Base-by-base conservation (phyloP, 139 green algal species). In the Chlamydomonas applanata region DNA sequence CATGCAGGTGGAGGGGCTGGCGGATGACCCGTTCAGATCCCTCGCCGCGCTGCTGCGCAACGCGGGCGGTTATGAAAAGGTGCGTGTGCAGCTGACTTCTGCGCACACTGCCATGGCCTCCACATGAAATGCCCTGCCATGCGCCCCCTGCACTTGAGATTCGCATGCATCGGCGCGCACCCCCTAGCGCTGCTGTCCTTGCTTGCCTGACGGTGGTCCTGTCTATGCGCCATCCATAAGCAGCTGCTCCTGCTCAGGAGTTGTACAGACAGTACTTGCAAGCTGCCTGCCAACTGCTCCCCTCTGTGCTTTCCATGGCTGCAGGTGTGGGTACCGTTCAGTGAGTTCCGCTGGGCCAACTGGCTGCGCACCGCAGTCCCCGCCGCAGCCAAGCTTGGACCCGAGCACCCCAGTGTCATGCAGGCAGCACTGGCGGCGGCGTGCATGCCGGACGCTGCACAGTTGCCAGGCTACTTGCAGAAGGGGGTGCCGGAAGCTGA, bases 291-390 rank as follows among this genome's bases (percentile, higher is more conserved):
- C 22, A 19, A 29, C 29, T 35, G 59, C 30, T 66, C n/a, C 24
- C 17, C 3, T 11, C 59, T 25, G 59, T 35, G n/a, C 7, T 49
- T 66, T 19, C 59, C 4, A 22, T 66, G 9, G 3, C 17, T 35
- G n/a, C 24, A 40, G 57, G 59, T 66, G 25, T 66, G 59, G 25
- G 27, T 66, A 25, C 25, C 59, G 25, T 66, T 66, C 59, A 35
- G 19, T 24, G 57, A 65, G 27, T 57, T 57, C 27, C 24, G 67
- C 11, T 73, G 67, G 67, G 67, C 67, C 27, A 63, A 73, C 67
- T 63, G 27, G 25, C 45, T 73, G 24, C 67, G 67, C 4, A 36
- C 20, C 7, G 9, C 17, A 14, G 67, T 73, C 1, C 67, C 44
- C 7, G 40, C 40, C 7, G 40, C 40, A 7, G 40, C 40, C 40